These are phyloP conservation scores for Casuarina equisetifolia DNA, from an alignment of 306 rosid genomes.

Conservation along the genomic window DNA sequence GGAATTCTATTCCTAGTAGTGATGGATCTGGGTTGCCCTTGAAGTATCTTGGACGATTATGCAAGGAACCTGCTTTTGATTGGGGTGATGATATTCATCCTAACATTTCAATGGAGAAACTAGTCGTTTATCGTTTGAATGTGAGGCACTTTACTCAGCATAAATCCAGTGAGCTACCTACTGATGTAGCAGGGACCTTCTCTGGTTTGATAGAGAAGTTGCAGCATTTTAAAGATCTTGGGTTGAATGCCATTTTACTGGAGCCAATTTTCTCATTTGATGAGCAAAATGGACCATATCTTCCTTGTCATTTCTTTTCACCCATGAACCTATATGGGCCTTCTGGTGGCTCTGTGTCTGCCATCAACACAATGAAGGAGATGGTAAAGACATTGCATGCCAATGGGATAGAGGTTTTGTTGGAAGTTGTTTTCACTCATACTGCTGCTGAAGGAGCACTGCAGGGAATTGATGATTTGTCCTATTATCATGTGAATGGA, in stretches of 20 bases:
- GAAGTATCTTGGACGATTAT: slow-evolving; percentile 57
- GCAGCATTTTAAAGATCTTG: slow-evolving; percentile 70
- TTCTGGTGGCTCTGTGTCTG: slow-evolving; percentile 56
- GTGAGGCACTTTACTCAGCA: slow-evolving; percentile 62
- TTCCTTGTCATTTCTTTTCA: slow-evolving; percentile 81
- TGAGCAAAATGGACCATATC: slow-evolving; percentile 76
- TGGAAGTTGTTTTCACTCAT: slow-evolving; percentile 89
- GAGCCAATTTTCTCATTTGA: slow-evolving; percentile 81
- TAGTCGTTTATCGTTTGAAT: slow-evolving; percentile 70
- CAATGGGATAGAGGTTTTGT: slow-evolving; percentile 75
- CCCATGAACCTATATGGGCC: slow-evolving; percentile 60
- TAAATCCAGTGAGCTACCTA: slow-evolving; percentile 58
- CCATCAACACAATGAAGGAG: slow-evolving; percentile 69
- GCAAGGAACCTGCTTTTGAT: slow-evolving; percentile 66
- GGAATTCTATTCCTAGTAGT: slow-evolving; percentile 39
- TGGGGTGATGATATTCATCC: slow-evolving; percentile 62
- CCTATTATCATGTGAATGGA: slow-evolving; percentile 52
- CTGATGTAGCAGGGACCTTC: slow-evolving; percentile 76
- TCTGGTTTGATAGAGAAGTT: slow-evolving; percentile 72
- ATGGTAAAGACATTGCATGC: slow-evolving; percentile 84
- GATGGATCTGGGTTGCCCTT: slow-evolving; percentile 23
- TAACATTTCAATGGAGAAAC: slow-evolving; percentile 57
- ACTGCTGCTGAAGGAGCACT: slow-evolving; percentile 66
- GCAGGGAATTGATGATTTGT: slow-evolving; percentile 68
- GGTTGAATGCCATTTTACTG: slow-evolving; percentile 73